Evolutionary conservation across 495 filamentous ascomycete genomes (phyloP), one percentile per base, ranked within the genome.

Genomic region (Trichoderma parareesei): DNA sequence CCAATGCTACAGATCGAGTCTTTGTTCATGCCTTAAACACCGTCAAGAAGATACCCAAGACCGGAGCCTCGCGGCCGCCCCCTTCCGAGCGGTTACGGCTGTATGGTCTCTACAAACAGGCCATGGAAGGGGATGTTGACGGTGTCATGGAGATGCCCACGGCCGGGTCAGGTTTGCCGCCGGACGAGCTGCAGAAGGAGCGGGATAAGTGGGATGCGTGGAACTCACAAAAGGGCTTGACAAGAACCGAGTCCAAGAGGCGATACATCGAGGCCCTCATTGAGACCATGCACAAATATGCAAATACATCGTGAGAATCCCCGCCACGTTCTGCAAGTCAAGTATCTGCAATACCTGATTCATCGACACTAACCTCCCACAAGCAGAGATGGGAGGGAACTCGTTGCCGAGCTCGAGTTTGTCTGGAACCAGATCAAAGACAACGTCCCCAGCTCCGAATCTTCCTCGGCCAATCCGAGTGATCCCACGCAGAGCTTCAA

Each of bases 21-120:
- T 98, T 98, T 78, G 92, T 93, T 75, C 93, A 98, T 84, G 94
- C 94, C 65, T 87, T 98, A 73, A 96, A 96, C 77, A 98, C 93
- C 38, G 94, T 98, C 68, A 96, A 96, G 76, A 94, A 94, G 71
- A 96, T 98, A 65, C 91, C 91, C 69, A 92, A 92, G 71, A 95
- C 92, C 14, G 93, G 94, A 35, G 90, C 90, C 48, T 84, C 90
- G 62, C 87, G 93, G 46, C 94, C 94, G 20, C 95, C 94, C 43
- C 82, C 92, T 9, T 78, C 83, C 41, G 93, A 93, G 70, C 89
- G 94, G 37, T 79, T 98, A 69, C 88, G 87, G 68, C 87, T 98
- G 64, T 98, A 98, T 86, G 94, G 94, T 62, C 82, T 98, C 67
- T 98, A 98, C 78, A 98, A 98, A 75, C 94, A 98, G 78, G 92